Evolutionary conservation across 176 grass and related monocot species (phyloP), one percentile per base, ranked within the genome.

Genomic region (Zizania latifolia): DNA sequence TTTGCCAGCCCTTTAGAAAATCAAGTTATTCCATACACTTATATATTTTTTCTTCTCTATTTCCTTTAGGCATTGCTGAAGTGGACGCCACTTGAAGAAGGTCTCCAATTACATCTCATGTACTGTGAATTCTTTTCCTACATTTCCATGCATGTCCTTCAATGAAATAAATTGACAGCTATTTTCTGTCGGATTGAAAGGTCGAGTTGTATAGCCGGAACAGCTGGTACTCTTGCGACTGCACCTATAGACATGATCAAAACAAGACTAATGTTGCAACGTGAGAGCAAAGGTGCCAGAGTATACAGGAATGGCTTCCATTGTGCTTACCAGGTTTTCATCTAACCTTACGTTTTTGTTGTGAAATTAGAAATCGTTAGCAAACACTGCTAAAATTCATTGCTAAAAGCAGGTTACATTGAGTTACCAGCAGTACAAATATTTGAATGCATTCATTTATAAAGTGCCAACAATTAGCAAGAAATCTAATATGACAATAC

Each of bases 241-340:
- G 82, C 91, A 43, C 95, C 95, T 58, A 74, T 94, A 46, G 95
- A 94, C 78, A 94, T 92, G 89, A 86, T 94, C 84, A 98, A 94
- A 87, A 94, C 91, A 77, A 92, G 95, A 31, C 33, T 98, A 88
- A 98, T 98, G 91, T 82, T 98, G 77, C 95, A 98, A 43, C 61
- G 10, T 13, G 94, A 83, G 66, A 82, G 84, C 29, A 78, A 68
- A 84, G 84, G 86, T 73, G 71, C 44, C 54, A 79, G 67, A 87
- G 82, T 59, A 56, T 92, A 98, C 78, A 91, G 44, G 67, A 98
- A 92, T 53, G 89, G 89, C 65, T 84, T 98, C 75, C 91, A 98
- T 78, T 98, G 95, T 94, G 91, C 84, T 74, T 94, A 92, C 58
- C 78, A 94, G 91, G 95, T 98, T 22, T 84, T 70, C 29, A 36